Conservation (phyloP, 805 yeast genomes). For the Suhomyces prunicola region DNA sequence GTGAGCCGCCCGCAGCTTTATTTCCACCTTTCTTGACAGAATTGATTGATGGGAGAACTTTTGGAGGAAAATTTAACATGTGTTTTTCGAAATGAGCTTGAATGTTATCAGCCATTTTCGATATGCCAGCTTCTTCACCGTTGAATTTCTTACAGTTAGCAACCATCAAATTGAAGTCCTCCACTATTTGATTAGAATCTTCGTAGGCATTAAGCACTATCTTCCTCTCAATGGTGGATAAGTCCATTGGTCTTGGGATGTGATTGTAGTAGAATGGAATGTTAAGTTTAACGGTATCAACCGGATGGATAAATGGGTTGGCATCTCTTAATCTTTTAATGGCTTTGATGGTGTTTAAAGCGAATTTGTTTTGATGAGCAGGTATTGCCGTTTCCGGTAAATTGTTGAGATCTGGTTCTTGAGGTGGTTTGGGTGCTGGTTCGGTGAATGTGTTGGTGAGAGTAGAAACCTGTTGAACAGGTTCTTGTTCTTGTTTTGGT, state of each 20-base stretch:
- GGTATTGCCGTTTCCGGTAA: constrained; percentile 69
- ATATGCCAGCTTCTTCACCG: constrained; percentile 77
- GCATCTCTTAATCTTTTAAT: constrained; percentile 91
- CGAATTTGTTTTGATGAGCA: constrained; percentile 79
- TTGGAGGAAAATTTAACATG: constrained; percentile 84
- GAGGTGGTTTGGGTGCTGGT: constrained; percentile 75
- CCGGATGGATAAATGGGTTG: constrained; percentile 83
- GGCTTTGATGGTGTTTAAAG: constrained; percentile 74
- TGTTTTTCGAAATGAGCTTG: constrained; percentile 93
- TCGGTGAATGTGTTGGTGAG: constrained; percentile 15
- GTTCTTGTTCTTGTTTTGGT: neutral
- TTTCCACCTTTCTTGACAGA: constrained; percentile 3
- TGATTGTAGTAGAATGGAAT: constrained; percentile 88
- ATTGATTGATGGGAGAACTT: constrained; percentile 21
- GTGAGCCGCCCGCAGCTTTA: constrained; percentile 14
- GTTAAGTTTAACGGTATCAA: constrained; percentile 81
- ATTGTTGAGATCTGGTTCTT: constrained; percentile 70
- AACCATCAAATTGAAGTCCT: constrained; percentile 83
- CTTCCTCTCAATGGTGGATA: constrained; percentile 85
- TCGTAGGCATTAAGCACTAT: constrained; percentile 67
- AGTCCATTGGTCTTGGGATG: constrained; percentile 87
- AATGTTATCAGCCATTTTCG: constrained; percentile 88
- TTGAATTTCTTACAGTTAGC: constrained; percentile 78
- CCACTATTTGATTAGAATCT: constrained; percentile 61
- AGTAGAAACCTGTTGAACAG: constrained; percentile 9